A percentile compares a stretch with the other conserved stretches of the same genome.
phyloP scores from a whole-genome alignment of 805 yeast genomes.

The Pichia nanzhaoensis region DNA sequence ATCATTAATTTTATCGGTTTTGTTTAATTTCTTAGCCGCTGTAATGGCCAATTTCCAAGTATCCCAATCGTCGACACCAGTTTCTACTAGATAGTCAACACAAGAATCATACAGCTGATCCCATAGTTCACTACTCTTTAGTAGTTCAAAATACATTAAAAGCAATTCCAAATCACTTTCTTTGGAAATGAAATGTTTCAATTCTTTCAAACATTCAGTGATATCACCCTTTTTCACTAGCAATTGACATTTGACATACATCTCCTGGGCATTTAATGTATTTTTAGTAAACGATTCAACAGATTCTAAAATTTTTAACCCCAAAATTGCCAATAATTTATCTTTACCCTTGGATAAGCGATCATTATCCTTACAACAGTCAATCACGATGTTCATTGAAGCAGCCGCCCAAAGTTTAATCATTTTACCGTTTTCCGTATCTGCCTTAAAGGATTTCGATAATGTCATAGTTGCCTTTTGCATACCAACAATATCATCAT shows the following conservation, averaged over 20 bases:
- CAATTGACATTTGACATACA: conserved; percentile 50
- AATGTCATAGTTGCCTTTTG: conserved; percentile 47
- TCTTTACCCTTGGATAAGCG: conserved; percentile 39
- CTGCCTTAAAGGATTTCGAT: conserved; percentile 22
- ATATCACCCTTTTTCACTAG: conserved; percentile 33
- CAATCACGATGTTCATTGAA: conserved; percentile 37
- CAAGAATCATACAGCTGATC: conserved; percentile 36
- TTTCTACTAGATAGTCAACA: conserved; percentile 35
- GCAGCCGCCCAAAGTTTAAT: conserved; percentile 52
- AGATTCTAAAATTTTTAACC: conserved; percentile 46
- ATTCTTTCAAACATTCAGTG: conserved; percentile 30
- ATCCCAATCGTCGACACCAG: conserved; percentile 65
- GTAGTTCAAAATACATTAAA: conserved; percentile 43
- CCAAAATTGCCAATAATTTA: conserved; percentile 52
- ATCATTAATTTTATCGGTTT: conserved; percentile 28
- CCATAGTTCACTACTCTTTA: conserved; percentile 39
- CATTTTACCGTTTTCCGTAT: conserved; percentile 27
- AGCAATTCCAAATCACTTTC: conserved; percentile 58
- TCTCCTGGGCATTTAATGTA: conserved; percentile 53
- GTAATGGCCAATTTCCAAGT: conserved; percentile 57
- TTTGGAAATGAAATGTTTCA: conserved; percentile 29
- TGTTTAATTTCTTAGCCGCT: conserved; percentile 35
- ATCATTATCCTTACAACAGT: conserved; percentile 22
- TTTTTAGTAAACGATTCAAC: conserved; percentile 20
- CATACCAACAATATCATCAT: conserved; percentile 42